Base-by-base conservation (phyloP, 129 eudicot species). In the Mikania micrantha region DNA sequence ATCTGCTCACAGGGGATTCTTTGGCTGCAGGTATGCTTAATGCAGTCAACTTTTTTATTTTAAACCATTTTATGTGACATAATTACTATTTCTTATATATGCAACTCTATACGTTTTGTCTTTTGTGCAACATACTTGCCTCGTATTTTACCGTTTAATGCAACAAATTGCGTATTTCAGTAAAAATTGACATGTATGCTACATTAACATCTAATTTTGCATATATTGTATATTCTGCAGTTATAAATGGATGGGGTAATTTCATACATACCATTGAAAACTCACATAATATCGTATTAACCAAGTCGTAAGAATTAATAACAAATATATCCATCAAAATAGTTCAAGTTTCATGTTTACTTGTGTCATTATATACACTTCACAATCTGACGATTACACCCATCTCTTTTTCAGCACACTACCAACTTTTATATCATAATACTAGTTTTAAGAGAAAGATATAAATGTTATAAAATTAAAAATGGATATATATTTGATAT, bases 1-100 rank as follows among this genome's bases (percentile, higher is more conserved):
- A 70, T 93, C 98, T 60, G 98, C 96, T 61, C 74, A 93, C 69
- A 80, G 96, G 60, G 98, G 98, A 67, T 93, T 93, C 81, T 93
- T 93, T 79, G 95, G 96, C 66, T 93, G 96, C 96, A 88, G 94
- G 97, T 87, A 57, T 50, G 16, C 15, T 64, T 19, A 28, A 17
- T 66, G 9, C 9, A 2, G 62, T 27, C 62, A 27, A 12, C 15
- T 27, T 13, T 2, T 54, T 11, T 53, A 9, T 7, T 50, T 50
- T 8, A 5, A 20, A 25, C 39, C 11, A 57, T 7, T 32, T 59
- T 29, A 8, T 8, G 25, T 39, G 8, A 27, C 22, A 57, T 57
- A 57, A 5, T 28, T 28, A 29, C 9, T 12, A 5, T 29, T 57
- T 15, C 12, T 57, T 28, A 27, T 21, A 54, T 28, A 57, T 12